Percentiles rank a stretch among this genome's conserved stretches.
Evolutionary conservation across 768 basidiomycete species (phyloP).

Genomic region (Podaxis carcinomalis): DNA sequence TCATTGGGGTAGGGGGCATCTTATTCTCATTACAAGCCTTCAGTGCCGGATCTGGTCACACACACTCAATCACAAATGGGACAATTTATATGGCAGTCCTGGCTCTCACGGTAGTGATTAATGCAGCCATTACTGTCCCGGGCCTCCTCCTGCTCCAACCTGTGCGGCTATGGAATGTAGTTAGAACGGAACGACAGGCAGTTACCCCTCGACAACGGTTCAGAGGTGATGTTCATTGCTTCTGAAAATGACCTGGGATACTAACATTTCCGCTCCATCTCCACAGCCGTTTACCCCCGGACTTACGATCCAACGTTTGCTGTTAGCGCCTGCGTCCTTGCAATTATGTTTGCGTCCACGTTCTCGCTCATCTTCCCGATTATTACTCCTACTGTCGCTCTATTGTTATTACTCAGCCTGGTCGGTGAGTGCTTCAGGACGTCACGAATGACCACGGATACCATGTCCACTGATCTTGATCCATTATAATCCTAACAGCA

Average conservation of each 20-base stretch:
- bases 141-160: conserved; percentile 74
- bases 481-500: conserved; percentile 35
- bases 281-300: conserved; percentile 61
- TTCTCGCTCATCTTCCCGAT: conserved; percentile 77
- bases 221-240: conserved; percentile 46
- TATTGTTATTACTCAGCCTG: conserved; percentile 62
- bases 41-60: conserved; percentile 29
- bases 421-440: conserved; percentile 43
- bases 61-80: conserved; percentile 58
- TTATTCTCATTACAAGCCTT: conserved; percentile 65
- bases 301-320: conserved; percentile 69
- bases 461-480: neutral
- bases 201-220: conserved; percentile 77
- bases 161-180: conserved; percentile 50
- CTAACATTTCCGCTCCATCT: conserved; percentile 7
- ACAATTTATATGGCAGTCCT: conserved; percentile 67
- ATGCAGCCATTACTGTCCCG: conserved; percentile 65
- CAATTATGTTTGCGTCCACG: conserved; percentile 66
- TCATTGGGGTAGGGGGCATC: conserved; percentile 63
- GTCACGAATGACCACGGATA: neutral
- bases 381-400: conserved; percentile 63
- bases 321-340: conserved; percentile 60
- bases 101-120: conserved; percentile 53
- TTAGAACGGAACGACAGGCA: conserved; percentile 52
- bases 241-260: conserved; percentile 4